A percentile compares a stretch with the other conserved stretches of the same genome.
Evolutionary conservation across 2,329 filamentous ascomycete species (phyloP).

Genomic region (Capronia epimyces): DNA sequence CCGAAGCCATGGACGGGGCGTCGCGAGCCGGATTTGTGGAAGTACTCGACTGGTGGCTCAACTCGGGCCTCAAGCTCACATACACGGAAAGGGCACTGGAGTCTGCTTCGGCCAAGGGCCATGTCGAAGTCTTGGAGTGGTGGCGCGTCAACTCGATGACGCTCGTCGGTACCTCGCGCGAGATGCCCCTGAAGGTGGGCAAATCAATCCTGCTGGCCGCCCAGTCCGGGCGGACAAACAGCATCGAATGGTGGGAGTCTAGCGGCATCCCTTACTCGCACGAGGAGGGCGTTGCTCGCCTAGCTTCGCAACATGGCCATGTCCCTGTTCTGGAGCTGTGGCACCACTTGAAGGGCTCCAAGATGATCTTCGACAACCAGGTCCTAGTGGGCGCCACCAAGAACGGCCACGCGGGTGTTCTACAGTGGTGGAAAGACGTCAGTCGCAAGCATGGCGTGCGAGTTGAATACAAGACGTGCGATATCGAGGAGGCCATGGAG

Average conservation of each 20-base stretch:
- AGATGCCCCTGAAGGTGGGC: slow-evolving; percentile 66
- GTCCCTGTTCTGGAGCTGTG: slow-evolving; percentile 79
- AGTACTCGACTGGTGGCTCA: slow-evolving; percentile 87
- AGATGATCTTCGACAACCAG: slow-evolving; percentile 75
- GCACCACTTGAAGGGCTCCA: slow-evolving; percentile 67
- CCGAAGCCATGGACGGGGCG: slow-evolving; percentile 79
- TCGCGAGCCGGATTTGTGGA: slow-evolving; percentile 79
- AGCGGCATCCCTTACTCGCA: slow-evolving; percentile 74
- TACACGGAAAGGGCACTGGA: slow-evolving; percentile 86
- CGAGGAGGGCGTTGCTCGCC: slow-evolving; percentile 74
- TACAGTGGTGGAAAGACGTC: slow-evolving; percentile 73
- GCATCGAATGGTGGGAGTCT: slow-evolving; percentile 81
- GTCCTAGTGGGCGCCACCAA: slow-evolving; percentile 82
- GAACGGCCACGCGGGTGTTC: slow-evolving; percentile 73
- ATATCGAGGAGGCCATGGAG: slow-evolving; percentile 90
- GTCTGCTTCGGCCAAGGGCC: slow-evolving; percentile 76
- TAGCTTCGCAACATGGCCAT: slow-evolving; percentile 78
- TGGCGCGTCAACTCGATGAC: slow-evolving; percentile 59
- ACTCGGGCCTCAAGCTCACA: slow-evolving; percentile 69
- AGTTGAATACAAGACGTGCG: slow-evolving; percentile 90
- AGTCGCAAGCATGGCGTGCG: slow-evolving; percentile 58
- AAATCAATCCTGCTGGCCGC: slow-evolving; percentile 79
- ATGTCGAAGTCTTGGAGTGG: slow-evolving; percentile 85
- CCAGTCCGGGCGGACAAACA: slow-evolving; percentile 70
- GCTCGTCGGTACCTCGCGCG: slow-evolving; percentile 36